phyloP scores from a whole-genome alignment of 192 early-diverging fungal genomes.

The Linnemannia elongata region DNA sequence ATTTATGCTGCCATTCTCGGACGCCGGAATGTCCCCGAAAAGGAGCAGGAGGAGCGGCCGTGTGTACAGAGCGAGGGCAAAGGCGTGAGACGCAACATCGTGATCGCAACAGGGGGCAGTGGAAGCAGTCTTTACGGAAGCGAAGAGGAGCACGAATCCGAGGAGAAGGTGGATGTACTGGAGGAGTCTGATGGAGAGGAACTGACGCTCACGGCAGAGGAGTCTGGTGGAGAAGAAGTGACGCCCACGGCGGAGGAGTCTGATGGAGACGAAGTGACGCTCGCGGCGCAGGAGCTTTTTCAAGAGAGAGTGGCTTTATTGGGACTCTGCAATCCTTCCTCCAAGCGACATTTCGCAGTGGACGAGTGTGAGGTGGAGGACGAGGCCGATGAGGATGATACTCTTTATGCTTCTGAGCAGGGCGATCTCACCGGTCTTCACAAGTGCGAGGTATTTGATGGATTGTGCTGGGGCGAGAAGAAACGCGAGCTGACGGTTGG shows the following conservation, averaged over 20 bases:
- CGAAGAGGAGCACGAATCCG: not conserved
- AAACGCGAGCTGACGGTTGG: not conserved
- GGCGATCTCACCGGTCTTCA: not conserved
- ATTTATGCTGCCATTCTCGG: not conserved
- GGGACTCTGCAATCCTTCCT: not conserved
- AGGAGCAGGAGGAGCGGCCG: not conserved
- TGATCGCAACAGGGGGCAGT: not conserved
- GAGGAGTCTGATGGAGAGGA: not conserved
- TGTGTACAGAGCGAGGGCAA: not conserved
- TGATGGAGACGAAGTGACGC: not conserved
- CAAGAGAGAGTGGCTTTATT: not conserved
- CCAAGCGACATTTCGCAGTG: not conserved
- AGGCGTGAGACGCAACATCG: not conserved
- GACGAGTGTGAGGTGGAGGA: not conserved
- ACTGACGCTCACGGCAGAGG: not conserved
- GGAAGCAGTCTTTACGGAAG: conserved; percentile 23
- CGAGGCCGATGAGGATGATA: not conserved
- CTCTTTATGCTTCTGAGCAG: not conserved
- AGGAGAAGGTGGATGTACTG: not conserved
- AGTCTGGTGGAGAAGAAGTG: not conserved
- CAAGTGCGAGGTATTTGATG: not conserved
- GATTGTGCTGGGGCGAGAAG: not conserved
- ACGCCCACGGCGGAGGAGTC: not conserved
- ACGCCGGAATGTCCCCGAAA: not conserved
- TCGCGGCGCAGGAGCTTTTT: not conserved